These are phyloP conservation scores for Erodium texanum DNA, from an alignment of 441 rosid genomes.

Conservation along the genomic window DNA sequence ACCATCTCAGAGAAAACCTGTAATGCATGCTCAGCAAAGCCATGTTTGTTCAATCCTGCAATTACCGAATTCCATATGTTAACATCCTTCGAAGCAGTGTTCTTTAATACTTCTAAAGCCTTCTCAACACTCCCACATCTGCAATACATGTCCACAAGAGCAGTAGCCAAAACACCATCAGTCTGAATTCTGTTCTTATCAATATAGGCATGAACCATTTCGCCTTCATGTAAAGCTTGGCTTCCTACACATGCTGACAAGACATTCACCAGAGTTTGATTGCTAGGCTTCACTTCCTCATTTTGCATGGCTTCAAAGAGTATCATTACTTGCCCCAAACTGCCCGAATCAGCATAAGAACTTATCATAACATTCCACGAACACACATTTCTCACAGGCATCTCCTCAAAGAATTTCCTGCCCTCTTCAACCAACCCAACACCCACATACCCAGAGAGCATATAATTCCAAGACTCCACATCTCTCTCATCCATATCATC, in stretches of 20 bases:
- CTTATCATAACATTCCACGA: constrained; percentile 39
- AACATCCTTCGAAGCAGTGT: constrained; percentile 25
- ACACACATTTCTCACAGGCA: constrained; percentile 33
- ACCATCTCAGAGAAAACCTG: constrained; percentile 38
- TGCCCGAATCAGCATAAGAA: constrained; percentile 27
- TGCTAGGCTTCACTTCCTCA: constrained; percentile 25
- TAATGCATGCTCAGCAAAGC: constrained; percentile 32
- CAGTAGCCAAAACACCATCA: neutral
- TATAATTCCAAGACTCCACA: constrained; percentile 46
- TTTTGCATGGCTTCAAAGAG: constrained; percentile 34
- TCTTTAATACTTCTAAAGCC: constrained; percentile 34
- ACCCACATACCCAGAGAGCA: constrained; percentile 35
- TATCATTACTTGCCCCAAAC: constrained; percentile 26
- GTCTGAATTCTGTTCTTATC: neutral
- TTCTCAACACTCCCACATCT: constrained; percentile 40
- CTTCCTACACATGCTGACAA: constrained; percentile 20
- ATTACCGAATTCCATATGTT: constrained; percentile 38
- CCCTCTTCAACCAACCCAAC: constrained; percentile 32
- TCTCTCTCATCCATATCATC: constrained; percentile 36
- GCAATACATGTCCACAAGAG: constrained; percentile 32
- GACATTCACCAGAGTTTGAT: constrained; percentile 31
- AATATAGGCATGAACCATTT: constrained; percentile 2
- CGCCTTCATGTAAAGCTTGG: constrained; percentile 14
- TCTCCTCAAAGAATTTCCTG: constrained; percentile 24
- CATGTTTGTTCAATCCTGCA: constrained; percentile 34